Conservation (phyloP, 2,329 filamentous ascomycete genomes). For the Fusarium cyanostomum region DNA sequence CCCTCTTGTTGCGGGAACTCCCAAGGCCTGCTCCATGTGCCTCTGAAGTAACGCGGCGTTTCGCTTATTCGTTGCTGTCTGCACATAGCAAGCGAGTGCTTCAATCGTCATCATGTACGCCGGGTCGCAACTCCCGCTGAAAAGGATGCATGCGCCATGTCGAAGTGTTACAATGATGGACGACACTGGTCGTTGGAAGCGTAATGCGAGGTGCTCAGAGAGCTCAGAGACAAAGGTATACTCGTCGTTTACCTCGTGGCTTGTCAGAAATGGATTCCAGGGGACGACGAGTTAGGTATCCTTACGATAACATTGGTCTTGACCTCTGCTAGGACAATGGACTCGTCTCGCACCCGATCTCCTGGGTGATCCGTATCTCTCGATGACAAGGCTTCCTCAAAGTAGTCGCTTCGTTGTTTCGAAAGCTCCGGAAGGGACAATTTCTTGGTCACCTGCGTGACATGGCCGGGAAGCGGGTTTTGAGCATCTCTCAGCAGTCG, state of each 20-base stretch:
- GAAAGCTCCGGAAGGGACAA: conserved; percentile 32
- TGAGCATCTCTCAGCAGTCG: conserved; percentile 27
- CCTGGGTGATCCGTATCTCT: conserved; percentile 45
- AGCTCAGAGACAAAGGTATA: conserved; percentile 78
- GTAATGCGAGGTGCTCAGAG: conserved; percentile 75
- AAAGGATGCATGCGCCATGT: conserved; percentile 78
- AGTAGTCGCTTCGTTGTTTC: conserved; percentile 48
- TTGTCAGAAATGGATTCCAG: neutral
- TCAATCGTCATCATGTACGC: conserved; percentile 82
- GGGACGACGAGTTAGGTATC: neutral
- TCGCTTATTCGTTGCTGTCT: conserved; percentile 80
- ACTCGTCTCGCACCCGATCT: conserved; percentile 61
- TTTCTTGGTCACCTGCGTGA: conserved; percentile 24
- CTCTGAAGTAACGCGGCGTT: conserved; percentile 81
- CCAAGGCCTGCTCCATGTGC: conserved; percentile 76
- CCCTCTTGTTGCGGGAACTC: conserved; percentile 72
- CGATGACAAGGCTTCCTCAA: conserved; percentile 56
- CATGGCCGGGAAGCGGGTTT: conserved; percentile 22
- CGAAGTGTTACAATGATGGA: conserved; percentile 80
- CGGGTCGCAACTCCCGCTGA: conserved; percentile 79
- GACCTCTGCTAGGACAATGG: conserved; percentile 66
- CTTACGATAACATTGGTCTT: conserved; percentile 48
- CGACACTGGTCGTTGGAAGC: conserved; percentile 78
- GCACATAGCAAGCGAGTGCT: conserved; percentile 73
- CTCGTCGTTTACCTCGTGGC: conserved; percentile 74